Conservation (phyloP, 2,329 filamentous ascomycete genomes). For the Calycina marina region DNA sequence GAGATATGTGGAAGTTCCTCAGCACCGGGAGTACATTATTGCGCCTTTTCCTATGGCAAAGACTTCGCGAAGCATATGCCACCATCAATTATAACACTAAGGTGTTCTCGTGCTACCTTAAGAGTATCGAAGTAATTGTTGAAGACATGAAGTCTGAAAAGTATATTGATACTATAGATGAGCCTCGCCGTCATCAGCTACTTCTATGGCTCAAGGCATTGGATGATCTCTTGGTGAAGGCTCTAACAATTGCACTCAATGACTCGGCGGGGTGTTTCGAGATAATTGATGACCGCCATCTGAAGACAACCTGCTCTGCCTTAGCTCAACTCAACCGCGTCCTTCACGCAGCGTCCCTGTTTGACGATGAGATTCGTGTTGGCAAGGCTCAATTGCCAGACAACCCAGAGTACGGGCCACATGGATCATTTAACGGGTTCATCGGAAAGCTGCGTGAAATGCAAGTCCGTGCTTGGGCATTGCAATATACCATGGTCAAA, state of each 20-base stretch:
- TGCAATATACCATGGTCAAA: slow-evolving; percentile 70
- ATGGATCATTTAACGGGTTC: slow-evolving; percentile 35
- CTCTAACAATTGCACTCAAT: slow-evolving; percentile 54
- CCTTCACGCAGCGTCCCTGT: slow-evolving; percentile 65
- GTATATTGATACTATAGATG: slow-evolving; percentile 37
- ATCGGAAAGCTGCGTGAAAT: slow-evolving; percentile 69
- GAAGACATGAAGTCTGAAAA: slow-evolving; percentile 48
- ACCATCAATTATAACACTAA: slow-evolving; percentile 77
- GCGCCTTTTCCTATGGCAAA: slow-evolving; percentile 76
- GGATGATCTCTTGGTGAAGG: slow-evolving; percentile 59
- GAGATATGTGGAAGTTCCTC: slow-evolving; percentile 81
- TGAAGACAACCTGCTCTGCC: slow-evolving; percentile 57
- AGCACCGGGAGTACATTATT: slow-evolving; percentile 69
- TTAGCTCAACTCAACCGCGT: slow-evolving; percentile 59
- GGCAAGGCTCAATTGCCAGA: slow-evolving; percentile 51
- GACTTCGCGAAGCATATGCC: slow-evolving; percentile 78
- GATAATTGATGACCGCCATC: slow-evolving; percentile 66
- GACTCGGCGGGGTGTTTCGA: slow-evolving; percentile 57
- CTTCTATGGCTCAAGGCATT: slow-evolving; percentile 66
- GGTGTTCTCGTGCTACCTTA: slow-evolving; percentile 73
- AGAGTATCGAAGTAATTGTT: slow-evolving; percentile 73
- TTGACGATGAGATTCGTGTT: slow-evolving; percentile 74
- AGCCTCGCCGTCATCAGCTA: slow-evolving; percentile 54
- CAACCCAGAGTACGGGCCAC: slow-evolving; percentile 30
- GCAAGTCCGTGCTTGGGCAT: slow-evolving; percentile 74